A percentile compares a stretch with the other conserved stretches of the same genome.
phyloP scores from a whole-genome alignment of 148 eudicot species.

The Polygonum maritimum region DNA sequence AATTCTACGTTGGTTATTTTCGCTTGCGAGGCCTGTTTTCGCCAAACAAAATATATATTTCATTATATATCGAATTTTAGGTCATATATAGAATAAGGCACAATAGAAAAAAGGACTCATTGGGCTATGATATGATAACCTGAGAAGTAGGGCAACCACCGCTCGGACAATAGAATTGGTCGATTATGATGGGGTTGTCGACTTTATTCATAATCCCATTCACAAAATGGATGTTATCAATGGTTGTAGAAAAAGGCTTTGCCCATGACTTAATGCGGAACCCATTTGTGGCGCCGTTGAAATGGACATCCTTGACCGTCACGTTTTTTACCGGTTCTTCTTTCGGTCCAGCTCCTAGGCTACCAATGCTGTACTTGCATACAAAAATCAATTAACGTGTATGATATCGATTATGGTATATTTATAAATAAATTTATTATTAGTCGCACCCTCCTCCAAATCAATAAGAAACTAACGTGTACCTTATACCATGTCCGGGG shows the following conservation, averaged over 20 bases:
- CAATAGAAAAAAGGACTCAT: too few relatives aligned
- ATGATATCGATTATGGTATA: too few relatives aligned
- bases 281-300: constrained; percentile 46
- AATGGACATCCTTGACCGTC: constrained; percentile 33
- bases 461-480: neutral
- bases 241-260: constrained; percentile 21
- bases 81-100: neutral
- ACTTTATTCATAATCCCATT: constrained; percentile 44
- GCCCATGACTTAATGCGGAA: constrained; percentile 63
- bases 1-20: constrained; percentile 34
- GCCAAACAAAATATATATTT: neutral
- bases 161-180: constrained; percentile 42
- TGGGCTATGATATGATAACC: neutral
- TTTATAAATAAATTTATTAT: too few relatives aligned
- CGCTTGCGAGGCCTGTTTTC: constrained; percentile 38
- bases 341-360: constrained; percentile 31
- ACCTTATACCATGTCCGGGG: constrained; percentile 72
- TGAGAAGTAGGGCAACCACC: constrained; percentile 13
- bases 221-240: constrained; percentile 26
- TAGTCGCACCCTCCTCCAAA: too few relatives aligned
- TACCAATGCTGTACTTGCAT: constrained; percentile 35
- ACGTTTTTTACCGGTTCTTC: constrained; percentile 30
- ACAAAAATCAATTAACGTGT: too few relatives aligned
- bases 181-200: constrained; percentile 52
- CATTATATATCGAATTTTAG: too few relatives aligned